Percentiles rank a stretch among this genome's conserved stretches.
These are phyloP conservation scores for Saccharomyces uvarum DNA, from an alignment of 1,139 yeast genomes.

Conservation along the genomic window DNA sequence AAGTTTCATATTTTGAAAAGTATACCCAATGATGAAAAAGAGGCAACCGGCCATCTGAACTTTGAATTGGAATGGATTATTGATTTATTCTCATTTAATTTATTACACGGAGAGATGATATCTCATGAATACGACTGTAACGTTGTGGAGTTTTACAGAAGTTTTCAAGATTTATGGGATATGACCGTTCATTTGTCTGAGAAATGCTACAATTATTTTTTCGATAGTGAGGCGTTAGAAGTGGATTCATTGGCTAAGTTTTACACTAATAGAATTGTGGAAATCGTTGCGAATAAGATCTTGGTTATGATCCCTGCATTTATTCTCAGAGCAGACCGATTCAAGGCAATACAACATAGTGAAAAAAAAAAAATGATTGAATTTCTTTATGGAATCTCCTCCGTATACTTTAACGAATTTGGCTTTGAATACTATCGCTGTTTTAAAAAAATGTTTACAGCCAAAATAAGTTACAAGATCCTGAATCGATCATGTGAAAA, in stretches of 20 bases:
- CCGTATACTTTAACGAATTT: slow-evolving; percentile 28
- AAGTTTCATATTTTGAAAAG: slow-evolving; percentile 6
- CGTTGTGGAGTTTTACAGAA: slow-evolving; percentile 11
- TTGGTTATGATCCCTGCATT: slow-evolving; percentile 23
- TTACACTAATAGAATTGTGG: slow-evolving; percentile 27
- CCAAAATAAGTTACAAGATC: slow-evolving; percentile 25
- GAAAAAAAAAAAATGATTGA: slow-evolving; percentile 17
- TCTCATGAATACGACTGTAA: slow-evolving; percentile 17
- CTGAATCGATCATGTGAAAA: slow-evolving; percentile 17
- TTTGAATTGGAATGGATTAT: slow-evolving; percentile 22
- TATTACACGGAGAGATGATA: slow-evolving; percentile 21
- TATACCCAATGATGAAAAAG: neutral
- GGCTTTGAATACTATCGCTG: slow-evolving; percentile 26
- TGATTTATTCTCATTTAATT: slow-evolving; percentile 16
- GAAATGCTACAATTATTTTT: slow-evolving; percentile 19
- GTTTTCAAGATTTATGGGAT: slow-evolving; percentile 21
- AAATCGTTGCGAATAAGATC: slow-evolving; percentile 20
- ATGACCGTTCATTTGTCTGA: slow-evolving; percentile 15
- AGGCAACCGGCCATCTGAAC: slow-evolving; percentile 10
- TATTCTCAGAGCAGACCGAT: slow-evolving; percentile 19
- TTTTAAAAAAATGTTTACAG: slow-evolving; percentile 27
- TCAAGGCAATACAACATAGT: slow-evolving; percentile 9
- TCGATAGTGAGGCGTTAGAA: slow-evolving; percentile 7
- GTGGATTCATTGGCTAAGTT: slow-evolving; percentile 18
- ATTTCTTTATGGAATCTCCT: slow-evolving; percentile 19